Evolutionary conservation across 257 asterid genomes (phyloP).

Genomic region (Mitragyna speciosa): DNA sequence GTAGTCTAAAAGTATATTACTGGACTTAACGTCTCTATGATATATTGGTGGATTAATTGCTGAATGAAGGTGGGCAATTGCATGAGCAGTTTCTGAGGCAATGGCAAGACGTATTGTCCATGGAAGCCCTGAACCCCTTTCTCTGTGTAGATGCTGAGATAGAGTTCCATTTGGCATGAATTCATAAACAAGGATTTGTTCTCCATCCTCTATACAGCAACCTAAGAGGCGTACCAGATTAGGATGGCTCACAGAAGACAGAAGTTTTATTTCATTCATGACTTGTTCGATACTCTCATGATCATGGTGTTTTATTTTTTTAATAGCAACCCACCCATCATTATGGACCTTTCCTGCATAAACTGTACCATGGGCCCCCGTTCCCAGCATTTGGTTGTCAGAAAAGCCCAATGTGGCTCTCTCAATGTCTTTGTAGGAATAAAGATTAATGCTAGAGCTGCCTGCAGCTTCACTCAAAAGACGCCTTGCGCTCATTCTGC

Average conservation of each 20-base stretch:
- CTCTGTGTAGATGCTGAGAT: constrained; percentile 79
- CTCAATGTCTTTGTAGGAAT: constrained; percentile 71
- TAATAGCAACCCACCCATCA: constrained; percentile 73
- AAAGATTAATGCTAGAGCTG: constrained; percentile 54
- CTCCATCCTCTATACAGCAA: constrained; percentile 81
- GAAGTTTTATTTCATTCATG: constrained; percentile 86
- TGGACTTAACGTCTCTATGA: constrained; percentile 86
- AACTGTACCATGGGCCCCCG: constrained; percentile 95
- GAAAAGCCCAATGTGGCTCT: constrained; percentile 69
- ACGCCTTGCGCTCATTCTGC: constrained; percentile 55
- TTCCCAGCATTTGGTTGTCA: constrained; percentile 77
- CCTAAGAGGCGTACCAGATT: constrained; percentile 87
- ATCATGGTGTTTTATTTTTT: constrained; percentile 63
- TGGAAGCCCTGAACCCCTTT: constrained; percentile 60
- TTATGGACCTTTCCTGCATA: constrained; percentile 81
- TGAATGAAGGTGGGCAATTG: constrained; percentile 82
- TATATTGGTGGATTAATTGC: constrained; percentile 82
- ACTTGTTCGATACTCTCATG: constrained; percentile 71
- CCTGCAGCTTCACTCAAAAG: constrained; percentile 73
- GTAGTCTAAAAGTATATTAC: constrained; percentile 72
- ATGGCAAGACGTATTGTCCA: constrained; percentile 87
- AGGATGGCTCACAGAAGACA: constrained; percentile 88
- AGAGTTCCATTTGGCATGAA: constrained; percentile 89
- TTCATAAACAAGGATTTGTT: constrained; percentile 86
- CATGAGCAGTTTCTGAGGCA: constrained; percentile 83